Percentiles rank a stretch among this genome's conserved stretches.
phyloP scores from a whole-genome alignment of 495 filamentous ascomycete species.

The Aspergillus diversus region DNA sequence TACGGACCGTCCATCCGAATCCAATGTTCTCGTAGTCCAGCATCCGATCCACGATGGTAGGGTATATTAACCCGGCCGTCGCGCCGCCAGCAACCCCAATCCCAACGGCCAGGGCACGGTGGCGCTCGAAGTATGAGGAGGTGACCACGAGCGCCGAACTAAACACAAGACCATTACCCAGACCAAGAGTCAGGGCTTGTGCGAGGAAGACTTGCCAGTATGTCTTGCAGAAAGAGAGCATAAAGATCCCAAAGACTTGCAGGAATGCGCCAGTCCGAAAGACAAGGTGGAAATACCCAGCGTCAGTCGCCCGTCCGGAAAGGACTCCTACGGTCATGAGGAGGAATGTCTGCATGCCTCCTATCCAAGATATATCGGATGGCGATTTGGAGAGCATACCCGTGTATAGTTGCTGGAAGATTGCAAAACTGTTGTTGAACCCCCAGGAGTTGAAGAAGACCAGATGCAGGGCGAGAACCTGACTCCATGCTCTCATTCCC shows the following conservation, averaged over 20 bases:
- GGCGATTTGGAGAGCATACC: conserved; percentile 42
- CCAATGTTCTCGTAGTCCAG: conserved; percentile 55
- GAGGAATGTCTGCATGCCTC: conserved; percentile 41
- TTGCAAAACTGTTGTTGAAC: conserved; percentile 39
- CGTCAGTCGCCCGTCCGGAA: conserved; percentile 61
- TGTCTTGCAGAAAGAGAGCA: conserved; percentile 50
- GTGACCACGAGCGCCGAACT: conserved; percentile 60
- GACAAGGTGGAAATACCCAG: conserved; percentile 57
- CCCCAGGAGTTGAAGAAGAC: conserved; percentile 39
- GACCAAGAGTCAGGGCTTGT: conserved; percentile 67
- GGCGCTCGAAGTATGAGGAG: conserved; percentile 66
- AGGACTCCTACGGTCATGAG: conserved; percentile 40
- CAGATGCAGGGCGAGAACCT: conserved; percentile 30
- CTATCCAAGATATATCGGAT: conserved; percentile 65
- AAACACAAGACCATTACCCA: conserved; percentile 68
- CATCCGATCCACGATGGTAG: conserved; percentile 63
- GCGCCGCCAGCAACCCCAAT: conserved; percentile 62
- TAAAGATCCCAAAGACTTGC: conserved; percentile 60
- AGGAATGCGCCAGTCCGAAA: conserved; percentile 51
- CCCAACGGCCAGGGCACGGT: conserved; percentile 62
- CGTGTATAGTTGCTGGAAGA: conserved; percentile 60
- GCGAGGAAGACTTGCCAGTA: conserved; percentile 60
- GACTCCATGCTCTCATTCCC: conserved; percentile 34
- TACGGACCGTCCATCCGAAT: conserved; percentile 72
- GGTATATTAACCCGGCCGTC: conserved; percentile 70